phyloP scores from a whole-genome alignment of 2,329 filamentous ascomycete genomes.

The Beauveria bassiana region DNA sequence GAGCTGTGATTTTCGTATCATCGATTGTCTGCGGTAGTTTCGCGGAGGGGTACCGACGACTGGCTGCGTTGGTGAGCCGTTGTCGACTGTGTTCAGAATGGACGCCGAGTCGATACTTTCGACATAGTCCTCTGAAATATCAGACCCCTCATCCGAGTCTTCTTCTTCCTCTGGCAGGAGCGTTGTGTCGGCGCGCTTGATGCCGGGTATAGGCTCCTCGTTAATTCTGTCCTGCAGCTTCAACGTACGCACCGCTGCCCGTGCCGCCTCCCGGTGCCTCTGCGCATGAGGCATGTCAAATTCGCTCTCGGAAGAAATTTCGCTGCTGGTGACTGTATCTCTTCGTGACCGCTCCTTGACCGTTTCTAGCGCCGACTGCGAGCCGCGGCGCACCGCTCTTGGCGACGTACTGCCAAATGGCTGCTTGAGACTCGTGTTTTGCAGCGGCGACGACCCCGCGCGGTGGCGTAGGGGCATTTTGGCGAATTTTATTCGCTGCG shows the following conservation, averaged over 20 bases:
- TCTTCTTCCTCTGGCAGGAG: constrained; percentile 51
- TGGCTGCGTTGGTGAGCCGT: constrained; percentile 46
- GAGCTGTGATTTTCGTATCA: constrained; percentile 53
- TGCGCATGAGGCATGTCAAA: constrained; percentile 60
- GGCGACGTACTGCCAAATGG: constrained; percentile 40
- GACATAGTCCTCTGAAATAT: constrained; percentile 57
- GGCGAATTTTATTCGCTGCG: constrained; percentile 88
- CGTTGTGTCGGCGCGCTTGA: constrained; percentile 40
- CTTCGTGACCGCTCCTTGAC: constrained; percentile 61
- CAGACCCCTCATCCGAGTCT: constrained; percentile 53
- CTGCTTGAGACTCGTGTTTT: constrained; percentile 55
- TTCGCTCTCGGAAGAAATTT: constrained; percentile 77
- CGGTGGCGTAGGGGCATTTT: constrained; percentile 88
- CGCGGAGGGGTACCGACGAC: constrained; percentile 58
- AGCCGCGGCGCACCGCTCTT: constrained; percentile 52
- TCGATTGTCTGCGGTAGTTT: constrained; percentile 53
- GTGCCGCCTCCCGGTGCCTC: constrained; percentile 52
- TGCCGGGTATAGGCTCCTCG: constrained; percentile 29
- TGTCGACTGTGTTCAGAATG: constrained; percentile 58
- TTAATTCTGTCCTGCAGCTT: constrained; percentile 31
- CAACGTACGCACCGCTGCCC: constrained; percentile 41
- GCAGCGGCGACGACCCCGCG: constrained; percentile 80
- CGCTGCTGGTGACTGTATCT: constrained; percentile 74
- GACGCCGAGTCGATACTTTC: constrained; percentile 64
- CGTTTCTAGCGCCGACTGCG: constrained; percentile 62